Percentiles rank a stretch among this genome's conserved stretches.
phyloP scores from a whole-genome alignment of 2,329 filamentous ascomycete genomes.

The Thielaviopsis euricoi region DNA sequence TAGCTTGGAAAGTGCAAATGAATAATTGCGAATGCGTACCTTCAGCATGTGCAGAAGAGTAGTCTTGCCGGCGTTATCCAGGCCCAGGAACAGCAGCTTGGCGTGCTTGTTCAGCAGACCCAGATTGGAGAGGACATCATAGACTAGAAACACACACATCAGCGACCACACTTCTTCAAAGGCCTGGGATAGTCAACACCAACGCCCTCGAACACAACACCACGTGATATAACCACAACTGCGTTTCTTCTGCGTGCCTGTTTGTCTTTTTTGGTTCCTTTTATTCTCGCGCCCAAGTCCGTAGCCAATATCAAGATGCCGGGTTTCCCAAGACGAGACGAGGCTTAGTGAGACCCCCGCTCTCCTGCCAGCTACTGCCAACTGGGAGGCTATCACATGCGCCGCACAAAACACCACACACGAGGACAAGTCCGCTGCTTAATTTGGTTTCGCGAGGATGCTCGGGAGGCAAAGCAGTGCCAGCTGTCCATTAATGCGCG shows the following conservation, averaged over 20 bases:
- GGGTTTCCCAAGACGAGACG: not conserved
- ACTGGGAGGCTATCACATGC: not conserved
- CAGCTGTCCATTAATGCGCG: not conserved
- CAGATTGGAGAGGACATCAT: slow-evolving; percentile 73
- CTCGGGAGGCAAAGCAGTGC: not conserved
- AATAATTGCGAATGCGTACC: slow-evolving; percentile 31
- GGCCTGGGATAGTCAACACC: not conserved
- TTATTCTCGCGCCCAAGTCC: not conserved
- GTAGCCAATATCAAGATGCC: not conserved
- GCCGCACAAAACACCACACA: not conserved
- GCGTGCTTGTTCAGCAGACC: slow-evolving; percentile 91
- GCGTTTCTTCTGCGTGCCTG: not conserved
- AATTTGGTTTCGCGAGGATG: not conserved
- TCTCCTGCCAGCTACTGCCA: not conserved
- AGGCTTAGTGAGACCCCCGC: not conserved
- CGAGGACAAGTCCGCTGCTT: not conserved
- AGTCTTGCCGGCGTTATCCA: slow-evolving; percentile 91
- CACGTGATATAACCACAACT: not conserved
- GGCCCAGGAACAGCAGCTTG: slow-evolving; percentile 82
- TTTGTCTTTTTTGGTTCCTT: not conserved
- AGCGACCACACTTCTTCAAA: slow-evolving; percentile 11
- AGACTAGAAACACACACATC: slow-evolving; percentile 35
- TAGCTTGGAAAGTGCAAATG: not conserved
- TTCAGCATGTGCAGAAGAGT: slow-evolving; percentile 91
- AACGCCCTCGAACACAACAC: not conserved